These are phyloP conservation scores for Jaminaea rosea DNA, from an alignment of 1,284 basidiomycete species.

Conservation along the genomic window DNA sequence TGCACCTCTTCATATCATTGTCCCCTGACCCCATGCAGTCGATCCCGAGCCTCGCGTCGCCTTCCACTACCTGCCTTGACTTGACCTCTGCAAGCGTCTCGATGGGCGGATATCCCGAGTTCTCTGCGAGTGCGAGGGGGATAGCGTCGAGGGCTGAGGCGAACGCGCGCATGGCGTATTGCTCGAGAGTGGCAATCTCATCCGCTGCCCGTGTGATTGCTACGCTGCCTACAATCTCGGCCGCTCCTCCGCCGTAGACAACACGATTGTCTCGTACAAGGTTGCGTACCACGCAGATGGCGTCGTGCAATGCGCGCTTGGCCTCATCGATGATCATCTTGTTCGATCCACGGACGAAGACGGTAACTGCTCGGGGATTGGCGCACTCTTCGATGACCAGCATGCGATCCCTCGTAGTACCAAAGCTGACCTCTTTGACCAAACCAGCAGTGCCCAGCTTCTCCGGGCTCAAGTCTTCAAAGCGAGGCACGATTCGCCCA, in stretches of 20 bases:
- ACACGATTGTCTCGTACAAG: conserved; percentile 90
- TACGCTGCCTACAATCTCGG: conserved; percentile 88
- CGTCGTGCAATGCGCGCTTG: conserved; percentile 92
- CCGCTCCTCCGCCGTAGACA: conserved; percentile 94
- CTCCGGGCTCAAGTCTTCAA: conserved; percentile 81
- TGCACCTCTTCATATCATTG: conserved; percentile 88
- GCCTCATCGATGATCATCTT: conserved; percentile 98
- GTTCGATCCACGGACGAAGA: conserved; percentile 94
- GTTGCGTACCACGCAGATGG: conserved; percentile 93
- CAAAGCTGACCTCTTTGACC: conserved; percentile 87
- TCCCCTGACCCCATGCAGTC: conserved; percentile 74
- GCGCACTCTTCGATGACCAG: conserved; percentile 97
- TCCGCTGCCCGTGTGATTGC: conserved; percentile 91
- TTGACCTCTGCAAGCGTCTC: conserved; percentile 91
- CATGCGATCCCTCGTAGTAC: conserved; percentile 98
- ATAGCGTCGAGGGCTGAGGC: conserved; percentile 84
- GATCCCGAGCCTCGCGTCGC: conserved; percentile 75
- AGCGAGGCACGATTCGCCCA: conserved; percentile 93
- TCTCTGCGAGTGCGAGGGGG: conserved; percentile 91
- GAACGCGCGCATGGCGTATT: conserved; percentile 99
- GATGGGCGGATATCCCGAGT: conserved; percentile 91
- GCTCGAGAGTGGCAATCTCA: conserved; percentile 91
- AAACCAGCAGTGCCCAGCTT: conserved; percentile 89
- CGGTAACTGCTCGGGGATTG: conserved; percentile 88
- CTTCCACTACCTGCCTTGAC: conserved; percentile 81